Conservation (phyloP, 2,329 filamentous ascomycete genomes). For the Myriosclerotinia duriaeana region DNA sequence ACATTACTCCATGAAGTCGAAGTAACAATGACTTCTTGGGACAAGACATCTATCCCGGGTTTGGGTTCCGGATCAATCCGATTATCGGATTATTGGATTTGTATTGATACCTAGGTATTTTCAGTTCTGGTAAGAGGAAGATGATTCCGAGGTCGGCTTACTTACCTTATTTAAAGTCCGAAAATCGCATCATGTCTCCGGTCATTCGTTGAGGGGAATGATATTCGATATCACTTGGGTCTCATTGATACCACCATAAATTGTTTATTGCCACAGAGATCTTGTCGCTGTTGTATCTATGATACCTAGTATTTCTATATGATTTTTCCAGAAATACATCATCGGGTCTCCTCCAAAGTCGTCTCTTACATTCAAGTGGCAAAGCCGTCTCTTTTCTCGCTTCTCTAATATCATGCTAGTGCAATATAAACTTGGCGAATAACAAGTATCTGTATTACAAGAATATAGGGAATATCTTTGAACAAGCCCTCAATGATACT, state of each 20-base stretch:
- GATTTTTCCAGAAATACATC: background rate
- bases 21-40: background rate
- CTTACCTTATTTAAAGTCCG: background rate
- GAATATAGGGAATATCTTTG: background rate
- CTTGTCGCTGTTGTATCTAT: background rate
- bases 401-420: background rate
- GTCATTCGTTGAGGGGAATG: background rate
- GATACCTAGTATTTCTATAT: too few species aligned
- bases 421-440: background rate
- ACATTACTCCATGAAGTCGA: background rate
- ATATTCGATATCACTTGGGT: background rate
- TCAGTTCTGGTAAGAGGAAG: conserved; percentile 5
- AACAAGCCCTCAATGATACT: background rate
- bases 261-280: background rate
- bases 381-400: background rate
- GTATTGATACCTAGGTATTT: background rate
- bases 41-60: background rate
- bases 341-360: background rate
- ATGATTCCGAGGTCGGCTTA: background rate
- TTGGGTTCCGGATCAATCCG: conserved; percentile 1
- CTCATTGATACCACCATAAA: background rate
- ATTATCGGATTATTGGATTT: background rate
- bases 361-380: background rate
- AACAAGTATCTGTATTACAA: background rate
- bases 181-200: background rate